Evolutionary conservation across 2,329 filamentous ascomycete species (phyloP).

Genomic region (Alternaria brassicae): DNA sequence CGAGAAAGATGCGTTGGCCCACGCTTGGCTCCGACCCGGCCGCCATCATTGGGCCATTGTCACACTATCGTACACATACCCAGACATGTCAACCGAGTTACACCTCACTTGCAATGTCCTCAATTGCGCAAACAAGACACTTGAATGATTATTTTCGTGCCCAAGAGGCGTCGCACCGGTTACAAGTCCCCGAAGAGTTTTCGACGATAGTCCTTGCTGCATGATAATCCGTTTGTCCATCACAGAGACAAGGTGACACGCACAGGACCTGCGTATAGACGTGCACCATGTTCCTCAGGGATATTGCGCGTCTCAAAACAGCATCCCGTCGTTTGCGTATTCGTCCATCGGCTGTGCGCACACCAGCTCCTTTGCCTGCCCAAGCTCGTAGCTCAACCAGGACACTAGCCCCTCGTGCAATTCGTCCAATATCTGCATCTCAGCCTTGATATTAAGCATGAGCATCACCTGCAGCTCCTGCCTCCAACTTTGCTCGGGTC

Average conservation of each 20-base stretch:
- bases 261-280: not conserved
- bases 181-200: not conserved
- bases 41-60: conserved; percentile 33
- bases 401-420: conserved; percentile 38
- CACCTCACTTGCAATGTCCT: conserved; percentile 2
- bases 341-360: not conserved
- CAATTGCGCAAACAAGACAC: not conserved
- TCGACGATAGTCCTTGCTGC: not conserved
- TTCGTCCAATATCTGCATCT: conserved; percentile 74
- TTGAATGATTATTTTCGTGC: not conserved
- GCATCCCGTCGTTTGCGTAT: conserved; percentile 35
- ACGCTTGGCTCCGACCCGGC: conserved; percentile 30
- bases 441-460: conserved; percentile 75
- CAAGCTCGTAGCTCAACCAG: conserved; percentile 40
- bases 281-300: not conserved
- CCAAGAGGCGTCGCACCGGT: not conserved
- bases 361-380: conserved; percentile 8
- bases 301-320: conserved; percentile 26
- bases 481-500: conserved; percentile 52
- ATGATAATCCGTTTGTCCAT: not conserved
- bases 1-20: conserved; percentile 43
- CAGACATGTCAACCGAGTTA: conserved; percentile 23
- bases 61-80: conserved; percentile 19
- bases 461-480: conserved; percentile 75
- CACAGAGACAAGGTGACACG: conserved; percentile 3